Evolutionary conservation across 75 land plant species (phyloP), one percentile per base, ranked within the genome.

Genomic region (Pinus tabuliformis): DNA sequence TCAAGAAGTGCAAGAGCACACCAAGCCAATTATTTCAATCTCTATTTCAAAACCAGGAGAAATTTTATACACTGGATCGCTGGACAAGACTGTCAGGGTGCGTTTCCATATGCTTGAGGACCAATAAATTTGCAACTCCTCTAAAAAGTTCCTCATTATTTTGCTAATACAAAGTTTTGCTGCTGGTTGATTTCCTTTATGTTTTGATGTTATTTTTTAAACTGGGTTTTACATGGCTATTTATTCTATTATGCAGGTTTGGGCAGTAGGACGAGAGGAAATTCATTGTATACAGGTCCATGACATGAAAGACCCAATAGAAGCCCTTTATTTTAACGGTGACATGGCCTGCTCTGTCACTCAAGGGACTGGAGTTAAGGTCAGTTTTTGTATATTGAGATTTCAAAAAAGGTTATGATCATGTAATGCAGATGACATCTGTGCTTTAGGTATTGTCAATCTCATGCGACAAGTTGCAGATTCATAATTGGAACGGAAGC

Each of bases 291-390:
- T 81, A 21, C 78, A 82, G 52, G 79, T 83, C 14, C 74, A 83
- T 80, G 89, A 90, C 73, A 81, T 87, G 74, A 90, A 83, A 76
- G 91, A 90, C 74, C 66, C 85, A 17, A 85, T 90, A 0, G 59
- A 75, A 30, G 59, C 74, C 36, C 74, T 90, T 72, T 70, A 71
- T 72, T 85, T 82, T 14, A 82, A 76, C 57, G 37, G n/a, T 45
- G 33, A 39, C 5, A 3, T 80, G 16, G 81, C 80, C 18, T 84
- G 81, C 80, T 81, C 76, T 77, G 36, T 81, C 49, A 79, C 87
- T 72, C 89, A 76, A 80, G 91, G 83, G 77, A 78, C 81, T 73
- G 91, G 91, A 14, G 81, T 81, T 11, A 87, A 85, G 87, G 91
- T 81, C 59, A 58, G 73, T 18, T 21, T 65, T 37, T n/a, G 11